Conservation (phyloP, 352 stramenopile genomes). For the Pythium phragmitis region DNA sequence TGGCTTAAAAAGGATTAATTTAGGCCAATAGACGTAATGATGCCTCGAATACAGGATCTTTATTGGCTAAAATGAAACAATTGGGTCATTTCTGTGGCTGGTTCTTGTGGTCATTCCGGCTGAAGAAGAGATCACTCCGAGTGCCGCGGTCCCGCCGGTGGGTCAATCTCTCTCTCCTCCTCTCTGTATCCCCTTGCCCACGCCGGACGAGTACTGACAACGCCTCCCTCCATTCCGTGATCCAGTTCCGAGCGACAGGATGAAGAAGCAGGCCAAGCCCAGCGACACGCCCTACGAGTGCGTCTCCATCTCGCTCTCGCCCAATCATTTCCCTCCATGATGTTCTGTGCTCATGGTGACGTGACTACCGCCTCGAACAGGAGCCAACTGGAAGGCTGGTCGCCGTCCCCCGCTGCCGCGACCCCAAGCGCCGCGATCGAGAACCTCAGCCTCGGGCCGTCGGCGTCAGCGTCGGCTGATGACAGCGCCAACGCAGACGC, state of each 20-base stretch:
- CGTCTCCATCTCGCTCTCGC: background rate
- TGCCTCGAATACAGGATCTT: no score
- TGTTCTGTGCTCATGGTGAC: background rate
- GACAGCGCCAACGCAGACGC: slow-evolving; percentile 3
- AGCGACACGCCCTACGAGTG: slow-evolving; percentile 7
- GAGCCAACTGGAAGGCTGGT: slow-evolving; percentile 66
- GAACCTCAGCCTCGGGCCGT: slow-evolving; percentile 42
- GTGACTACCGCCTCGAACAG: slow-evolving; percentile 15
- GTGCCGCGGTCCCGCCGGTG: background rate
- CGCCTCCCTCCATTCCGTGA: no score
- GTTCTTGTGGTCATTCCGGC: slow-evolving; percentile 18
- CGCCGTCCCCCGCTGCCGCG: slow-evolving; percentile 30
- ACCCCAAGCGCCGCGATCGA: slow-evolving; percentile 37
- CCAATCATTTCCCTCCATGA: background rate
- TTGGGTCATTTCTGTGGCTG: slow-evolving; percentile 8
- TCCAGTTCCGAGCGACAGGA: background rate
- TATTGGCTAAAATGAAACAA: slow-evolving; percentile 1
- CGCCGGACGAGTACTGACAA: background rate
- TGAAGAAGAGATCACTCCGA: background rate
- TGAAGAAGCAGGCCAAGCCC: slow-evolving; percentile 6
- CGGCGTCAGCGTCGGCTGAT: slow-evolving; percentile 1
- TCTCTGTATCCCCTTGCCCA: background rate
- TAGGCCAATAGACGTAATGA: no score
- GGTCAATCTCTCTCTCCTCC: background rate
- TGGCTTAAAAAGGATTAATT: background rate